phyloP scores from a whole-genome alignment of 78 protist species.

The Bigelowiella natans region DNA sequence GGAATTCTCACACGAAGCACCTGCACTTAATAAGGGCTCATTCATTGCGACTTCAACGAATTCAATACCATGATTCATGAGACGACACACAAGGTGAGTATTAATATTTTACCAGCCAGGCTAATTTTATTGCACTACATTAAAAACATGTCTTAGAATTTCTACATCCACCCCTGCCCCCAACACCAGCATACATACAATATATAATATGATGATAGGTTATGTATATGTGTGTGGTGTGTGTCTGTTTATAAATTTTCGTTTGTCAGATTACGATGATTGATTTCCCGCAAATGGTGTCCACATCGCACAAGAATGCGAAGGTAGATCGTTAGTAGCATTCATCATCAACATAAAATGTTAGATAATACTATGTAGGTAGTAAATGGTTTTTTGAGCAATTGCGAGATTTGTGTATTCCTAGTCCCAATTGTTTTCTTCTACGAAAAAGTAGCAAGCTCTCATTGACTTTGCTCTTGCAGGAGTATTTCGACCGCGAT shows the following conservation, averaged over 20 bases:
- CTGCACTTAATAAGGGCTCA: conserved; percentile 19
- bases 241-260: too few relatives aligned
- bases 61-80: conserved; percentile 37
- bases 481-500: not conserved
- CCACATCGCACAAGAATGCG: not conserved
- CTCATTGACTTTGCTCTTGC: not conserved
- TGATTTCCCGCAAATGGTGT: conserved; percentile 57
- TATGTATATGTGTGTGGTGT: too few relatives aligned
- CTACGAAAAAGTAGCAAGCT: not conserved
- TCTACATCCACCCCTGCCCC: too few relatives aligned
- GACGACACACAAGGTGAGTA: not conserved
- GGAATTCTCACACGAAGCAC: too few relatives aligned
- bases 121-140: too few relatives aligned
- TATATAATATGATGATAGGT: too few relatives aligned
- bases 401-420: not conserved
- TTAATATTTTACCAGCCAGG: too few relatives aligned
- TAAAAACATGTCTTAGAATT: too few relatives aligned
- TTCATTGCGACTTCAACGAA: conserved; percentile 58
- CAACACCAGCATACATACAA: too few relatives aligned
- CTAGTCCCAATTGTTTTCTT: not conserved
- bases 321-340: not conserved
- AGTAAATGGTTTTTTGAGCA: not conserved
- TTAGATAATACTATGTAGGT: not conserved
- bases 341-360: not conserved
- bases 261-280: conserved; percentile 44